These are phyloP conservation scores for Viola odorata DNA, from an alignment of 345 rosid species.

Conservation along the genomic window DNA sequence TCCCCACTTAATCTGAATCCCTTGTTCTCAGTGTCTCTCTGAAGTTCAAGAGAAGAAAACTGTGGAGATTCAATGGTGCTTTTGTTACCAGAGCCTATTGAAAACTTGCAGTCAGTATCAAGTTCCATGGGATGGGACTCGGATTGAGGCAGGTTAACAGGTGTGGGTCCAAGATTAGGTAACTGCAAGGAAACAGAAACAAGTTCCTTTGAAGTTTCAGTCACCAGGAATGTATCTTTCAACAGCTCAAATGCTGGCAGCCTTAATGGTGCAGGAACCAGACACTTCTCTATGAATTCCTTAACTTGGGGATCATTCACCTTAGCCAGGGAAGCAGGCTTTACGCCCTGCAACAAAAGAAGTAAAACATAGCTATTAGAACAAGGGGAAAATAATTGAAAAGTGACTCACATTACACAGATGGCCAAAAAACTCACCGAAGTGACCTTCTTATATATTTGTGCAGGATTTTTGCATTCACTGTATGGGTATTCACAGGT, in stretches of 20 bases:
- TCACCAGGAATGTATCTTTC: conserved; percentile 55
- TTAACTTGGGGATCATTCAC: conserved; percentile 66
- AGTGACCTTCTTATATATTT: conserved; percentile 94
- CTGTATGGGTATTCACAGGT: conserved; percentile 82
- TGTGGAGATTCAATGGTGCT: conserved; percentile 35
- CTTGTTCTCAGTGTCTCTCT: conserved; percentile 37
- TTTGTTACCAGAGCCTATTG: conserved; percentile 38
- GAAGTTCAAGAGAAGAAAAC: conserved; percentile 41
- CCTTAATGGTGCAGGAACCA: conserved; percentile 73
- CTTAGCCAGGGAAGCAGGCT: conserved; percentile 65
- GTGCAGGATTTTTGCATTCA: conserved; percentile 89
- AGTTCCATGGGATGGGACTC: conserved; percentile 70
- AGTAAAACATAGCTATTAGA: background rate
- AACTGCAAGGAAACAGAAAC: conserved; percentile 45
- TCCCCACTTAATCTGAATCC: conserved; percentile 54
- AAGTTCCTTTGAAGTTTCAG: conserved; percentile 38
- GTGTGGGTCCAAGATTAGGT: conserved; percentile 3
- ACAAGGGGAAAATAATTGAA: background rate
- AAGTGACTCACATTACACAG: conserved; percentile 1
- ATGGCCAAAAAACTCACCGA: conserved; percentile 44
- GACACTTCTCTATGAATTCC: conserved; percentile 78
- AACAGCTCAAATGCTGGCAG: conserved; percentile 74
- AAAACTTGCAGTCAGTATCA: conserved; percentile 40
- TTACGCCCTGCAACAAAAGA: conserved; percentile 50
- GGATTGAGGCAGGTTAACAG: conserved; percentile 28